phyloP scores from a whole-genome alignment of 306 rosid species.

The Casuarina equisetifolia region DNA sequence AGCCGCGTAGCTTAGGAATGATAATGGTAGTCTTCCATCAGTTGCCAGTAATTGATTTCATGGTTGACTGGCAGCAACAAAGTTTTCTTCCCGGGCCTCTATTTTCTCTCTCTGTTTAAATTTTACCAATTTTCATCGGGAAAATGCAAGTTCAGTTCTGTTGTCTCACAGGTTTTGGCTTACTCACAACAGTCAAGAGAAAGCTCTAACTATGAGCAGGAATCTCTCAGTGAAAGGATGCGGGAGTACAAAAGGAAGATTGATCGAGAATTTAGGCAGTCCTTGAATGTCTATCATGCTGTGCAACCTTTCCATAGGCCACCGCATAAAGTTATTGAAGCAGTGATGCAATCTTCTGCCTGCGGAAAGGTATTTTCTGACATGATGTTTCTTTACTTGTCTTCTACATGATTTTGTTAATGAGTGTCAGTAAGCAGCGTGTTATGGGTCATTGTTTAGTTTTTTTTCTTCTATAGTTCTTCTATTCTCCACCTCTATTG shows the following conservation, averaged over 20 bases:
- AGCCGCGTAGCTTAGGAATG: neutral
- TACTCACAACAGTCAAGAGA: constrained; percentile 66
- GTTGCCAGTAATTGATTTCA: neutral
- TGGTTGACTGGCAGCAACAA: neutral
- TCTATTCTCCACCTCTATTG: constrained; percentile 23
- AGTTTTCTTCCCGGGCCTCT: neutral
- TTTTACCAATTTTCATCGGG: neutral
- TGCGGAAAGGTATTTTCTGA: constrained; percentile 62
- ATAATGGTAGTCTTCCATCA: neutral
- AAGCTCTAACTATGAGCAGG: constrained; percentile 56
- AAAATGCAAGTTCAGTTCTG: constrained; percentile 31
- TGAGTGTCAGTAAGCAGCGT: constrained; percentile 1
- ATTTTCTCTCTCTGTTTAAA: neutral
- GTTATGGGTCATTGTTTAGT: neutral
- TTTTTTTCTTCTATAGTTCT: neutral
- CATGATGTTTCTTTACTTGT: constrained; percentile 1
- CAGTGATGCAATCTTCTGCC: constrained; percentile 66
- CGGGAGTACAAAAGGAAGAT: constrained; percentile 61
- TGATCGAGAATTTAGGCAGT: constrained; percentile 54
- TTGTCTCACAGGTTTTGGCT: constrained; percentile 56
- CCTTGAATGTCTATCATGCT: constrained; percentile 48
- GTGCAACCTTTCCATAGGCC: constrained; percentile 50
- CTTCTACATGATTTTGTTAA: constrained; percentile 12
- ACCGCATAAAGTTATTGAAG: constrained; percentile 62
- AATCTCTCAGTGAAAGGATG: constrained; percentile 61